Conservation (phyloP, 2,329 filamentous ascomycete species). For the Magnaporthiopsis incrustans region DNA sequence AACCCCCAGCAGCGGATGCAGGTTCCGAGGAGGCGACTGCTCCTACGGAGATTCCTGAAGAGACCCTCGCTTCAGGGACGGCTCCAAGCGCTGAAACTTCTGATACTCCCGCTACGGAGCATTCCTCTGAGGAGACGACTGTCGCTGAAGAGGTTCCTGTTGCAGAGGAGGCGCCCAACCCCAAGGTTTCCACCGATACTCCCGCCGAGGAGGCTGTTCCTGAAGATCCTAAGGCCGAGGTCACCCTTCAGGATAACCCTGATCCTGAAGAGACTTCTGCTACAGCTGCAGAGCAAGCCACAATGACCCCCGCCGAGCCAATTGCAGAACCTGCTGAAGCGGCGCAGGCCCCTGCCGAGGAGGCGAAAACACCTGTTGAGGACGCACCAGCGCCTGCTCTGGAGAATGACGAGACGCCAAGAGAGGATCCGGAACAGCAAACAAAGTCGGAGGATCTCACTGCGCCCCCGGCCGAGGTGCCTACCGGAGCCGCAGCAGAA, state of each 20-base stretch:
- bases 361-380: too few relatives aligned
- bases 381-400: constrained; percentile 6
- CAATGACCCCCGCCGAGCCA: constrained; percentile 6
- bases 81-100: neutral
- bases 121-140: constrained; percentile 4
- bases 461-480: constrained; percentile 27
- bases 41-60: neutral
- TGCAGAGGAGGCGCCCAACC: constrained; percentile 5
- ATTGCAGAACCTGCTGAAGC: neutral
- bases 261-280: constrained; percentile 9
- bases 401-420: neutral
- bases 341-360: neutral
- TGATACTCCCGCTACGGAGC: neutral
- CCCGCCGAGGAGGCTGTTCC: constrained; percentile 4
- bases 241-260: constrained; percentile 4
- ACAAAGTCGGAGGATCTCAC: neutral
- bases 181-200: constrained; percentile 8
- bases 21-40: neutral
- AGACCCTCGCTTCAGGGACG: neutral
- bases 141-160: neutral
- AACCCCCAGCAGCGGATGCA: neutral
- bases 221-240: constrained; percentile 1
- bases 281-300: constrained; percentile 9
- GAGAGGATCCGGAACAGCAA: neutral
- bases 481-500: constrained; percentile 26